Evolutionary conservation across 2,329 filamentous ascomycete species (phyloP), one percentile per base, ranked within the genome.

Genomic region (Aspergillus fumigatiaffinis): DNA sequence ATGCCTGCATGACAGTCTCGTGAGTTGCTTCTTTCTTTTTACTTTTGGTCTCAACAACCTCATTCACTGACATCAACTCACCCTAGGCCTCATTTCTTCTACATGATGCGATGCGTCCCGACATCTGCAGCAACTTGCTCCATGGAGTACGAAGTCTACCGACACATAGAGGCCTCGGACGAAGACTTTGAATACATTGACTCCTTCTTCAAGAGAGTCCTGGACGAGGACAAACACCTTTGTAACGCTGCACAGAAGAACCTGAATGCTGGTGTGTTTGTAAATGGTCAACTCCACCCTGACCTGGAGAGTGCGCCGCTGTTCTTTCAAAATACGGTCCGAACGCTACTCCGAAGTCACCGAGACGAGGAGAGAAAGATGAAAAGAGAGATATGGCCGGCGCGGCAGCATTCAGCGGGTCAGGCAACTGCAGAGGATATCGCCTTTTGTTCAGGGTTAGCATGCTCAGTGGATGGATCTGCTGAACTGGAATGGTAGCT

Each of bases 101-200:
- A 85, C 73, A 83, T 87, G 57, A 83, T 86, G 68, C 78, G 84
- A 54, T 85, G 86, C 70, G 76, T 86, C 14, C 85, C 85, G 4
- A 76, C 75, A 47, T 76, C 77, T 1, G 77, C 84, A 0, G 77
- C 73, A 21, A 79, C 74, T 47, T 80, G 78, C 6, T 76, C 75
- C 41, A 86, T 87, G 77, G 77, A 79, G 61, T 86, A 87, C 66
- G 83, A 87, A 67, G 83, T 87, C 28, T 87, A 79, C 74, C 79
- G 84, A 54, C 82, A 87, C 76, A 82, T 81, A 66, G 72, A 82
- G 65, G 79, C 83, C 1, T 78, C 77, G 3, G 80, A 86, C 28
- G 81, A 82, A 29, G 80, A 85, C 56, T 87, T 87, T 63, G 71
- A 77, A 5, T 70, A 77, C 55, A 83, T 87, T 68, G 80, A 79